phyloP scores from a whole-genome alignment of 2,329 filamentous ascomycete species.

The Lachnellula cervina region DNA sequence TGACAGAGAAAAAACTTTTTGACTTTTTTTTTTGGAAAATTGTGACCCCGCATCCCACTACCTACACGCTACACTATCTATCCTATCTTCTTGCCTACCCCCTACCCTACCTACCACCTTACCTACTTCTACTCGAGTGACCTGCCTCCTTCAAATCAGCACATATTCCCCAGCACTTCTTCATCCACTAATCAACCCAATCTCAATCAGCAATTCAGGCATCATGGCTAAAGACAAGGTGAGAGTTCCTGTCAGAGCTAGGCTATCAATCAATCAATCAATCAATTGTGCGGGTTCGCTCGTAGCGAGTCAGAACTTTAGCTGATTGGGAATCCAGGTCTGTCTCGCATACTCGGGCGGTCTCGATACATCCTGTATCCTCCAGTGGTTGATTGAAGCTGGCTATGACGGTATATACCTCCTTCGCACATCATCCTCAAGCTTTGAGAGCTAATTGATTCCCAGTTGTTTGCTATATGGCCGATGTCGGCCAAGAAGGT shows the following conservation, averaged over 20 bases:
- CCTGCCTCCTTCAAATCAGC: no score
- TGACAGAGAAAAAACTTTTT: not conserved
- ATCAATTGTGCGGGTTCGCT: not conserved
- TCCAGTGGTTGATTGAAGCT: constrained; percentile 44
- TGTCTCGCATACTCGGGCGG: constrained; percentile 41
- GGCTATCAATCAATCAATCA: constrained; percentile 1
- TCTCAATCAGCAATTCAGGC: not conserved
- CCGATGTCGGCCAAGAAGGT: constrained; percentile 66
- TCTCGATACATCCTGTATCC: constrained; percentile 41
- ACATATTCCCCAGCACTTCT: no score
- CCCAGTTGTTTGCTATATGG: constrained; percentile 45
- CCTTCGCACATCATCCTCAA: not conserved
- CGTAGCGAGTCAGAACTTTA: not conserved
- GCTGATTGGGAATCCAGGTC: constrained; percentile 28
- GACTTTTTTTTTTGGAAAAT: not conserved
- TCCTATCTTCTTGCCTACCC: not conserved
- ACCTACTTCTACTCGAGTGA: no score
- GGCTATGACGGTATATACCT: constrained; percentile 38
- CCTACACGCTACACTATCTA: not conserved
- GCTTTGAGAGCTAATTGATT: not conserved
- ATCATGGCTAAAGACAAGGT: constrained; percentile 11
- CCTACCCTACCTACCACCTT: not conserved
- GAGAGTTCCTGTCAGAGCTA: not conserved
- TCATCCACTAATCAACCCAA: not conserved
- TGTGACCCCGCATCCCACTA: not conserved